A percentile compares a stretch with the other conserved stretches of the same genome.
Evolutionary conservation across 2,329 filamentous ascomycete species (phyloP).

Genomic region (Reticulascus tulasneorum): DNA sequence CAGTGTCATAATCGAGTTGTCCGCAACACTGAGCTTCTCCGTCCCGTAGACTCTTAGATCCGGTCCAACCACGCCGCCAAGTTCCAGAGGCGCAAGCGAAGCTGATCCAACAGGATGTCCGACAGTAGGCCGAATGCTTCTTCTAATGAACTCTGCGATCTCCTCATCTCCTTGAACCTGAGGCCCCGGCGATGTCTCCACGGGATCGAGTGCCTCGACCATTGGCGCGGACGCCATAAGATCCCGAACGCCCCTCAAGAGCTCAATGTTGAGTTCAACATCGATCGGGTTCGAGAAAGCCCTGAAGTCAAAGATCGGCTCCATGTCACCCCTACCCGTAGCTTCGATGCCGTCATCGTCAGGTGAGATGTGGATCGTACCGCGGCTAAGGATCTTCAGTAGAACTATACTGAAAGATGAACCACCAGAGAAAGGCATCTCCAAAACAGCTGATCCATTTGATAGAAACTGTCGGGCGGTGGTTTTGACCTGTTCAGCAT

Average conservation of each 20-base stretch:
- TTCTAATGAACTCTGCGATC: slow-evolving; percentile 18
- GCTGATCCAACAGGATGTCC: slow-evolving; percentile 45
- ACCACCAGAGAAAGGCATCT: slow-evolving; percentile 15
- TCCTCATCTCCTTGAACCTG: slow-evolving; percentile 27
- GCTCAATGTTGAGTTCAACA: slow-evolving; percentile 38
- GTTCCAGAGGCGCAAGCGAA: slow-evolving; percentile 44
- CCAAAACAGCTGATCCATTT: slow-evolving; percentile 19
- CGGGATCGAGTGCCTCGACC: slow-evolving; percentile 25
- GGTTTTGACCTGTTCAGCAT: slow-evolving; percentile 15
- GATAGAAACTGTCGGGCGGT: slow-evolving; percentile 11
- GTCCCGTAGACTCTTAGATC: slow-evolving; percentile 46
- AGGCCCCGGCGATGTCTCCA: slow-evolving; percentile 31
- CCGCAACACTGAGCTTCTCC: slow-evolving; percentile 43
- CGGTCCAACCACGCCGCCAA: slow-evolving; percentile 46
- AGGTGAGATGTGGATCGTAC: slow-evolving; percentile 48
- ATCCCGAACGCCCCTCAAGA: slow-evolving; percentile 32
- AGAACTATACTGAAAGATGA: slow-evolving; percentile 13
- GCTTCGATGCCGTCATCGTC: slow-evolving; percentile 26
- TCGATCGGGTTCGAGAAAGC: slow-evolving; percentile 46
- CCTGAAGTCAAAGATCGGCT: slow-evolving; percentile 43
- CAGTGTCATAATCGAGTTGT: slow-evolving; percentile 45
- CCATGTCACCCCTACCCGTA: slow-evolving; percentile 36
- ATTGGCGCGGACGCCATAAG: slow-evolving; percentile 26
- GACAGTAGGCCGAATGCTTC: slow-evolving; percentile 16
- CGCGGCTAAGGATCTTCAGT: slow-evolving; percentile 43